phyloP scores from a whole-genome alignment of 177 flowering plant species.

The Vitis hybrid region DNA sequence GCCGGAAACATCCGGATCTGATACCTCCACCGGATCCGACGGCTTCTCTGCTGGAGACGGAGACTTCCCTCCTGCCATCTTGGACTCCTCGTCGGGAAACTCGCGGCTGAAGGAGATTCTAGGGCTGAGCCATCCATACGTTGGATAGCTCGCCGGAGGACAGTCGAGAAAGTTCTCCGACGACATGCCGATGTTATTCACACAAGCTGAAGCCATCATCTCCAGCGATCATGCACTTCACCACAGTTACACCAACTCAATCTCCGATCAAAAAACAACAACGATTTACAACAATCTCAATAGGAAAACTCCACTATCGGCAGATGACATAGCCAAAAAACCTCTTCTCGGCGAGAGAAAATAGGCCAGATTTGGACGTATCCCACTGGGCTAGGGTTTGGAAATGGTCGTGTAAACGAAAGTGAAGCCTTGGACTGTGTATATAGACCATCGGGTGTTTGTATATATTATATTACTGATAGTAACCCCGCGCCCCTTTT shows the following conservation, averaged over 20 bases:
- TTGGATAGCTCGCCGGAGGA: slow-evolving; percentile 32
- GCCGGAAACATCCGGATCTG: slow-evolving; percentile 32
- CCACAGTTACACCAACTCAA: neutral
- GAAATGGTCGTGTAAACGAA: neutral
- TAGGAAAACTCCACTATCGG: neutral
- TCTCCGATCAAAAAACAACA: neutral
- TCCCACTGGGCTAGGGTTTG: slow-evolving; percentile 9
- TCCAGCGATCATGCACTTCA: slow-evolving; percentile 13
- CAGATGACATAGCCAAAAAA: neutral
- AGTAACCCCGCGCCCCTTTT: too few species aligned
- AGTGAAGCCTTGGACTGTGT: neutral
- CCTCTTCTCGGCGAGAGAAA: neutral
- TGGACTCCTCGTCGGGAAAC: slow-evolving; percentile 29
- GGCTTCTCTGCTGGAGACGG: slow-evolving; percentile 6
- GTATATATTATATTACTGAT: too few species aligned
- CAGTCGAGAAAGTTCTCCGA: slow-evolving; percentile 52
- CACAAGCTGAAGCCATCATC: slow-evolving; percentile 79
- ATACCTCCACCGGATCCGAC: slow-evolving; percentile 21
- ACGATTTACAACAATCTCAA: neutral
- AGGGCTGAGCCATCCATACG: slow-evolving; percentile 75
- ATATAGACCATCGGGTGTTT: too few species aligned
- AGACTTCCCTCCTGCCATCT: slow-evolving; percentile 11
- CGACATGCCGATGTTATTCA: slow-evolving; percentile 56
- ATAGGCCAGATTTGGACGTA: neutral
- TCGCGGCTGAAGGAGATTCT: slow-evolving; percentile 61